Percentiles rank a stretch among this genome's conserved stretches.
Conservation (phyloP, 2,329 filamentous ascomycete species). For the Curvularia eragrostidis region DNA sequence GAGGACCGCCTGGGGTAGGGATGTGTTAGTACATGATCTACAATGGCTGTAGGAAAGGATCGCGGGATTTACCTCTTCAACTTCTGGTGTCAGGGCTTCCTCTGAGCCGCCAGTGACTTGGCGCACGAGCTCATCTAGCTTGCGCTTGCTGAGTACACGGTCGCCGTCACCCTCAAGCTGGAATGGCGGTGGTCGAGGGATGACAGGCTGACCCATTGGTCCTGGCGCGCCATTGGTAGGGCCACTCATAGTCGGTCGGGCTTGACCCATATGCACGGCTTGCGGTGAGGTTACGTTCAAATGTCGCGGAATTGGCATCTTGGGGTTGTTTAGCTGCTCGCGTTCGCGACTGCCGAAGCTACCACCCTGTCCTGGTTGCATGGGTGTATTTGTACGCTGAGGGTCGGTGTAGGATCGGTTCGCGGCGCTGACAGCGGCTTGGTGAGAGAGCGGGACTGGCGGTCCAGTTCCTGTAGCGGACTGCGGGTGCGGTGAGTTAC, state of each 20-base stretch:
- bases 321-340: slow-evolving; percentile 59
- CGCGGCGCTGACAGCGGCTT: slow-evolving; percentile 54
- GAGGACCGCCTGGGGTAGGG: slow-evolving; percentile 73
- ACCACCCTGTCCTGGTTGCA: slow-evolving; percentile 39
- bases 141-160: slow-evolving; percentile 95
- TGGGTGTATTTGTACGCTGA: slow-evolving; percentile 44
- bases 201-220: slow-evolving; percentile 84
- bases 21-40: background rate
- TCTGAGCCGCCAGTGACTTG: slow-evolving; percentile 88
- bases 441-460: slow-evolving; percentile 52
- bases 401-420: slow-evolving; percentile 49
- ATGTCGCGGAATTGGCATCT: slow-evolving; percentile 83
- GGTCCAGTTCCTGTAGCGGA: slow-evolving; percentile 44
- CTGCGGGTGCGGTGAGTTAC: slow-evolving; percentile 48
- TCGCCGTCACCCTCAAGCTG: slow-evolving; percentile 92
- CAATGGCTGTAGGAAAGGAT: background rate
- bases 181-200: slow-evolving; percentile 81
- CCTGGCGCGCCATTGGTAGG: slow-evolving; percentile 76
- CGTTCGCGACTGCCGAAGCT: slow-evolving; percentile 48
- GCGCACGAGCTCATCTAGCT: slow-evolving; percentile 90
- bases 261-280: slow-evolving; percentile 74
- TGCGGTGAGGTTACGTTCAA: slow-evolving; percentile 75
- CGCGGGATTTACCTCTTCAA: slow-evolving; percentile 78
- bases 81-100: slow-evolving; percentile 84
- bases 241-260: slow-evolving; percentile 84